A percentile compares a stretch with the other conserved stretches of the same genome.
These are phyloP conservation scores for Beauveria sp. DNA, from an alignment of 2,329 filamentous ascomycete genomes.

Conservation along the genomic window DNA sequence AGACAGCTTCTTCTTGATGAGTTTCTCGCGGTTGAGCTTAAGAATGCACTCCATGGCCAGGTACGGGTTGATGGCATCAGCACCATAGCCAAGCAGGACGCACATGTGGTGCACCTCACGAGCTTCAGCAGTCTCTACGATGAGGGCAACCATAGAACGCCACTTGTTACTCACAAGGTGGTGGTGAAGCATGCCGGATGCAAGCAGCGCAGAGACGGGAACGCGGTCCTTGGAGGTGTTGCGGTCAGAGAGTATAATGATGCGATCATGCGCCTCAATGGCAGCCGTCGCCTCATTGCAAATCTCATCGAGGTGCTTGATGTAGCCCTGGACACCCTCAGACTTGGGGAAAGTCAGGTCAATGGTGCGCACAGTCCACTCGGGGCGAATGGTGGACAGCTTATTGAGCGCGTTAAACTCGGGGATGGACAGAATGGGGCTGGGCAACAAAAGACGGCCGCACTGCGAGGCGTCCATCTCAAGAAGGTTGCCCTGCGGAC, in stretches of 20 bases:
- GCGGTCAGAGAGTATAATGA: conserved; percentile 85
- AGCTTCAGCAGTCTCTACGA: conserved; percentile 89
- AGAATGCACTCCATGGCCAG: conserved; percentile 93
- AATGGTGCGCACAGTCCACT: conserved; percentile 84
- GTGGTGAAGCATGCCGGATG: conserved; percentile 90
- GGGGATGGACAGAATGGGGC: conserved; percentile 79
- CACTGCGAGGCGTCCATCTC: conserved; percentile 92
- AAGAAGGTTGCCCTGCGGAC: conserved; percentile 87
- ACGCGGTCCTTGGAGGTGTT: conserved; percentile 77
- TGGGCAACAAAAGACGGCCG: conserved; percentile 75
- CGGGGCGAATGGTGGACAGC: conserved; percentile 61
- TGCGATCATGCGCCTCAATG: conserved; percentile 73
- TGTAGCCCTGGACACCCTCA: conserved; percentile 74
- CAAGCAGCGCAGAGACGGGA: conserved; percentile 76
- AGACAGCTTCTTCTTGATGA: conserved; percentile 83
- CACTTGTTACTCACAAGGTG: conserved; percentile 94
- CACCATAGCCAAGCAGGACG: conserved; percentile 92
- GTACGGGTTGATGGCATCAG: conserved; percentile 90
- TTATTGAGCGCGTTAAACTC: conserved; percentile 85
- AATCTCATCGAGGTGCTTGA: conserved; percentile 80
- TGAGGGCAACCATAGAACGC: conserved; percentile 78
- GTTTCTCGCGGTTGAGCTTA: conserved; percentile 88
- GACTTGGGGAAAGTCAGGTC: conserved; percentile 89
- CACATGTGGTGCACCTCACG: conserved; percentile 98
- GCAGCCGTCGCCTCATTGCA: conserved; percentile 78